Conservation (phyloP, 257 asterid species). For the Rubia yunnanensis region DNA sequence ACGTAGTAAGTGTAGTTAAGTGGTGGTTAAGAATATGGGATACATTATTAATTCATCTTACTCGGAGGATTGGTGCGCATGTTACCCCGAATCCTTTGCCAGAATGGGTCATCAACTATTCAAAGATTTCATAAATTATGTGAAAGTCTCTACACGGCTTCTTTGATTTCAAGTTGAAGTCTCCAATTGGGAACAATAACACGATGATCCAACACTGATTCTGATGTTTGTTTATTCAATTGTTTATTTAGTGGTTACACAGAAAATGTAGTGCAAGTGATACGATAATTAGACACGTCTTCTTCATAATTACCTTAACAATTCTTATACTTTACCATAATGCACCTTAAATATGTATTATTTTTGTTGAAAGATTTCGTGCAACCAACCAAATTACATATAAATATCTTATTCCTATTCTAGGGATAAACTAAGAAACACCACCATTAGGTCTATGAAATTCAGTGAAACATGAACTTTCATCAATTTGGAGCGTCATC, state of each 20-base stretch:
- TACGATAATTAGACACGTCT: neutral
- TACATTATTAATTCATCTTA: neutral
- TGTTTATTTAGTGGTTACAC: conserved; percentile 2
- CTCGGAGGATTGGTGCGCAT: neutral
- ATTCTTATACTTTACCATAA: too few relatives aligned
- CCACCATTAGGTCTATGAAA: too few relatives aligned
- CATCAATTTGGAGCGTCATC: too few relatives aligned
- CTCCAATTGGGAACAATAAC: neutral
- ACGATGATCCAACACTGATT: neutral
- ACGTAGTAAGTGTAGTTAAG: neutral
- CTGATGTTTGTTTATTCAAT: neutral
- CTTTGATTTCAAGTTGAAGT: neutral
- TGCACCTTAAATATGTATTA: too few relatives aligned
- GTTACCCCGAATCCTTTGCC: neutral
- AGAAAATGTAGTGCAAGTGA: conserved; percentile 14
- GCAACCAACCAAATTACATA: too few relatives aligned
- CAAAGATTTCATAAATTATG: neutral
- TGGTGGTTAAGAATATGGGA: neutral
- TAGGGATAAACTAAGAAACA: too few relatives aligned
- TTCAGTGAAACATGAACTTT: too few relatives aligned
- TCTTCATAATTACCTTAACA: neutral
- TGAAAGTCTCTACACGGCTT: conserved; percentile 2
- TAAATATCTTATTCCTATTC: too few relatives aligned
- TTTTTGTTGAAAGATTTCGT: too few relatives aligned
- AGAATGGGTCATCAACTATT: conserved; percentile 7